A percentile compares a stretch with the other conserved stretches of the same genome.
phyloP scores from a whole-genome alignment of 2,329 filamentous ascomycete genomes.

The Stagonosporopsis rhizophila region DNA sequence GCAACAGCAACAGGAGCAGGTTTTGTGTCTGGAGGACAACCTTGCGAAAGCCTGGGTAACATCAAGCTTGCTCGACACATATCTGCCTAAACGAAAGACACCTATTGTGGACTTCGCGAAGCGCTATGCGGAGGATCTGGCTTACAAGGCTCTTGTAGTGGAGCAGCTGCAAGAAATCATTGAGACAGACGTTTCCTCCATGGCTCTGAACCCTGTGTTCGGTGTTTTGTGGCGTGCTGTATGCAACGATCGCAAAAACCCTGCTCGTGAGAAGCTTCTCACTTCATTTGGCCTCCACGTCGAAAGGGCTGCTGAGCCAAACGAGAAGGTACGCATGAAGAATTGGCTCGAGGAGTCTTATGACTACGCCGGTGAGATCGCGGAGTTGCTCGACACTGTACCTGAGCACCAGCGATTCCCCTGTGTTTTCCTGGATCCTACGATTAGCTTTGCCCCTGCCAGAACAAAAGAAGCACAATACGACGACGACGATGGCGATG shows the following conservation, averaged over 20 bases:
- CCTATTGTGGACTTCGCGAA: constrained; percentile 39
- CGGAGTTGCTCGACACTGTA: constrained; percentile 48
- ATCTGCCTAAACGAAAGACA: constrained; percentile 47
- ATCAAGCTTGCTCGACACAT: constrained; percentile 24
- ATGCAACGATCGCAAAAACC: constrained; percentile 56
- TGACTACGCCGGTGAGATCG: constrained; percentile 56
- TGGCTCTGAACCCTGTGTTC: constrained; percentile 60
- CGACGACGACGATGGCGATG: constrained; percentile 26
- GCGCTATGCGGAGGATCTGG: constrained; percentile 50
- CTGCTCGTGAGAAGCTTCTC: constrained; percentile 53
- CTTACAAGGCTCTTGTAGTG: constrained; percentile 51
- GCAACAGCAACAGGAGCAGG: constrained; percentile 4
- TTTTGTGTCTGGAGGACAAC: constrained; percentile 18
- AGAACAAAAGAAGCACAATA: constrained; percentile 15
- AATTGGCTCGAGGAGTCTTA: constrained; percentile 61
- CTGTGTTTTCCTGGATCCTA: constrained; percentile 60
- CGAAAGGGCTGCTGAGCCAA: constrained; percentile 41
- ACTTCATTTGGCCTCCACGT: constrained; percentile 53
- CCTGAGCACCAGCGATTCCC: constrained; percentile 53
- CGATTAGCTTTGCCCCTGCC: constrained; percentile 37
- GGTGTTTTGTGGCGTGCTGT: constrained; percentile 59
- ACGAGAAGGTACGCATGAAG: constrained; percentile 53
- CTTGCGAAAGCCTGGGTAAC: constrained; percentile 24
- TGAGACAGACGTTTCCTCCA: constrained; percentile 51
- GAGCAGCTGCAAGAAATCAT: constrained; percentile 55